Conservation (phyloP, 306 rosid species). For the Castanopsis chinensis region DNA sequence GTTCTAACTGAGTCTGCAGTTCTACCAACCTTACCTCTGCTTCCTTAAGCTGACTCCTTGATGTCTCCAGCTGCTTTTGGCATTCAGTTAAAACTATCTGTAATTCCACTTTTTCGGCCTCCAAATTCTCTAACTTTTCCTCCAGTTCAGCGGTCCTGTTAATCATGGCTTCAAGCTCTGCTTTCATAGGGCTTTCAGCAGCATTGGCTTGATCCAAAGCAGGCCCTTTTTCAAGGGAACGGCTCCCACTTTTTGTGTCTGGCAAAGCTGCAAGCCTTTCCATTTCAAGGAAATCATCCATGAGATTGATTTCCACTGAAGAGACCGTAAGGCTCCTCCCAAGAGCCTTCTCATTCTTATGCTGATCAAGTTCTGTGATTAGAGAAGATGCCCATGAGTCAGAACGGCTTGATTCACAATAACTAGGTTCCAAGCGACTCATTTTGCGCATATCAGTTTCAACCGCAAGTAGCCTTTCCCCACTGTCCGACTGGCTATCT, state of each 20-base stretch:
- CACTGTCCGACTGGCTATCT: slow-evolving; percentile 60
- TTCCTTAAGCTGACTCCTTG: slow-evolving; percentile 39
- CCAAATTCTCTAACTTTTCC: slow-evolving; percentile 44
- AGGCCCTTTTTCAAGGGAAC: slow-evolving; percentile 26
- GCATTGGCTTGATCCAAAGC: slow-evolving; percentile 22
- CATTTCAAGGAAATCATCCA: slow-evolving; percentile 96
- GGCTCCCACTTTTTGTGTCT: slow-evolving; percentile 35
- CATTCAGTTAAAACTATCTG: slow-evolving; percentile 44
- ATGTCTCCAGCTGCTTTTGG: slow-evolving; percentile 47
- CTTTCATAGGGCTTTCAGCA: slow-evolving; percentile 30
- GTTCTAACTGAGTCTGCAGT: slow-evolving; percentile 46
- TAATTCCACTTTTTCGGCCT: slow-evolving; percentile 41
- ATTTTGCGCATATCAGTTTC: slow-evolving; percentile 37
- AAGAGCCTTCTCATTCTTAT: slow-evolving; percentile 31
- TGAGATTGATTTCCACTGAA: slow-evolving; percentile 64
- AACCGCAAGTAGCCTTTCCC: slow-evolving; percentile 46
- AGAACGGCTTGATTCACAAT: slow-evolving; percentile 35
- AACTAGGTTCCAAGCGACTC: slow-evolving; percentile 36
- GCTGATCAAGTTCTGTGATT: slow-evolving; percentile 35
- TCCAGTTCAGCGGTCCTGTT: slow-evolving; percentile 48
- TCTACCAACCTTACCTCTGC: slow-evolving; percentile 46
- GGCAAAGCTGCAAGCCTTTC: slow-evolving; percentile 71
- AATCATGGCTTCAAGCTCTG: slow-evolving; percentile 46
- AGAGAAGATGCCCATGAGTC: slow-evolving; percentile 40
- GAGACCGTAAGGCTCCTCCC: slow-evolving; percentile 36